These are phyloP conservation scores for Kwoniella shivajii DNA, from an alignment of 1,284 basidiomycete genomes.

Conservation along the genomic window DNA sequence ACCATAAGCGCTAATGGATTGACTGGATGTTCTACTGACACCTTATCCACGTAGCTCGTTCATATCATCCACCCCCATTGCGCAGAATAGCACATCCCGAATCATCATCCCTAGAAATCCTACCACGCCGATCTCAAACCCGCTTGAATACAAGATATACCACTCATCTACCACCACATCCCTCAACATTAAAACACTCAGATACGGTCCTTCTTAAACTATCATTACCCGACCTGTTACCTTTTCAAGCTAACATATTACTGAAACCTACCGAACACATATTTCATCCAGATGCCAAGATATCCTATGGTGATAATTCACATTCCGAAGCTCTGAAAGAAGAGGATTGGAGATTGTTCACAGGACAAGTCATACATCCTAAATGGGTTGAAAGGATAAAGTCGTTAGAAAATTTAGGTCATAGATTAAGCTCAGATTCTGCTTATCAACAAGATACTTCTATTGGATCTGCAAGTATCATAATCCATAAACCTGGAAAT, in stretches of 20 bases:
- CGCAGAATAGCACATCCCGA: constrained; percentile 39
- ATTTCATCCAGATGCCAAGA: constrained; percentile 71
- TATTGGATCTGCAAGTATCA: constrained; percentile 71
- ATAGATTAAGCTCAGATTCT: constrained; percentile 20
- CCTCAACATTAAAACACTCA: constrained; percentile 37
- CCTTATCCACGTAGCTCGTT: constrained; percentile 32
- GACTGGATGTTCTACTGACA: neutral
- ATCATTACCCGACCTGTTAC: constrained; percentile 34
- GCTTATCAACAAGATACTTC: constrained; percentile 44
- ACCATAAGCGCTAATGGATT: too few relatives aligned
- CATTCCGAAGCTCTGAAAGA: constrained; percentile 22
- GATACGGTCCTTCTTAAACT: constrained; percentile 44
- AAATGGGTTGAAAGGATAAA: constrained; percentile 55
- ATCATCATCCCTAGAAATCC: constrained; percentile 54
- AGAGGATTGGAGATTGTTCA: constrained; percentile 59
- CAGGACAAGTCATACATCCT: constrained; percentile 68
- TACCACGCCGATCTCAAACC: constrained; percentile 58
- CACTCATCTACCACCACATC: constrained; percentile 27
- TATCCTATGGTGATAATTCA: constrained; percentile 43
- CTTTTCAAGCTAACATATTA: constrained; percentile 54
- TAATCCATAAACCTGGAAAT: constrained; percentile 68
- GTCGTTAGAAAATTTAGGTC: constrained; percentile 31
- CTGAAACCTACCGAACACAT: constrained; percentile 73
- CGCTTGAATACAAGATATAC: constrained; percentile 20
- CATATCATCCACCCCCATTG: constrained; percentile 43